These are phyloP conservation scores for Leccinum subfulvum DNA, from an alignment of 1,284 basidiomycete species.

Conservation along the genomic window DNA sequence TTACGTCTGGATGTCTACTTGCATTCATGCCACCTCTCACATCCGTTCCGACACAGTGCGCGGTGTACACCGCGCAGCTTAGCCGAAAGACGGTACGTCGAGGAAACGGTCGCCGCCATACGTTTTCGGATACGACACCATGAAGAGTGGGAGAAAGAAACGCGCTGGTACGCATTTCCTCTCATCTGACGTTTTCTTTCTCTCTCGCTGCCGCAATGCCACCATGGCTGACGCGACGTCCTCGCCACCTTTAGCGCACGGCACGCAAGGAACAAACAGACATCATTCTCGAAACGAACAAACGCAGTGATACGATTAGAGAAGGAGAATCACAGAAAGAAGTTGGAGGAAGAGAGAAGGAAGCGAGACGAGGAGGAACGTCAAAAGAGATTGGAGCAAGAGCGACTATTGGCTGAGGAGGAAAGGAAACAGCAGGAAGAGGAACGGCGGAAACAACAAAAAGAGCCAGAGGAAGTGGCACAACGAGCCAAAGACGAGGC, in stretches of 20 bases:
- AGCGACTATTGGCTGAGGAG: slow-evolving; percentile 35
- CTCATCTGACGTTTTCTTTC: background rate
- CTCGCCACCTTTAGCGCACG: slow-evolving; percentile 43
- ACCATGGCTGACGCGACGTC: background rate
- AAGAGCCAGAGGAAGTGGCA: slow-evolving; percentile 41
- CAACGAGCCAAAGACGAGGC: slow-evolving; percentile 33
- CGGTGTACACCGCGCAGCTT: slow-evolving; percentile 28
- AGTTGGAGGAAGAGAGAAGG: slow-evolving; percentile 51
- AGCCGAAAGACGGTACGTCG: slow-evolving; percentile 52
- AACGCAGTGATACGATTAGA: slow-evolving; percentile 56
- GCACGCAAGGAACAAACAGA: slow-evolving; percentile 56
- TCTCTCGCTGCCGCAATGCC: background rate
- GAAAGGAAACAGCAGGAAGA: slow-evolving; percentile 33
- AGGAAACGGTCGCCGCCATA: slow-evolving; percentile 70
- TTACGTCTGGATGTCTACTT: background rate
- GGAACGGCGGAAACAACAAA: slow-evolving; percentile 38
- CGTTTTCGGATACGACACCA: slow-evolving; percentile 63
- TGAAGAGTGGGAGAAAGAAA: slow-evolving; percentile 77
- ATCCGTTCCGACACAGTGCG: slow-evolving; percentile 12
- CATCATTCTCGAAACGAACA: slow-evolving; percentile 39
- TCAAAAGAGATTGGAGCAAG: slow-evolving; percentile 40
- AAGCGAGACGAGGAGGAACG: slow-evolving; percentile 48
- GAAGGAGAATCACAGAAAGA: slow-evolving; percentile 56
- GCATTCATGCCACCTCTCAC: background rate
- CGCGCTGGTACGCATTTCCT: slow-evolving; percentile 56